phyloP scores from a whole-genome alignment of 176 grass and related monocot species.

The Metroxylon sagu region DNA sequence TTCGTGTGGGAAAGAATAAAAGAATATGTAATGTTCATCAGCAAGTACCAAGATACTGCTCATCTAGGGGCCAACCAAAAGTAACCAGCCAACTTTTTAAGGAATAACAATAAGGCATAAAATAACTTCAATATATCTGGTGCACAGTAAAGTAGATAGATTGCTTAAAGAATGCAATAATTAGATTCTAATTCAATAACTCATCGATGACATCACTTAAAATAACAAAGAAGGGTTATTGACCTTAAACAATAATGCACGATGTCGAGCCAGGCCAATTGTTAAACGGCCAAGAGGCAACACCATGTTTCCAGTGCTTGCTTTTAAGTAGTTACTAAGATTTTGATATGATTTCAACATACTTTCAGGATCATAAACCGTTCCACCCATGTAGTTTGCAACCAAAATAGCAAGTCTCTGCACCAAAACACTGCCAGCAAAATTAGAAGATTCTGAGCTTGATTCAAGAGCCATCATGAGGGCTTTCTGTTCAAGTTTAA shows the following conservation, averaged over 20 bases:
- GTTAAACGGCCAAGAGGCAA: slow-evolving; percentile 76
- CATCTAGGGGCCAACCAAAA: too few species aligned
- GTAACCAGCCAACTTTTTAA: too few species aligned
- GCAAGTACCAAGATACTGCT: too few species aligned
- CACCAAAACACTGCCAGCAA: slow-evolving; percentile 53
- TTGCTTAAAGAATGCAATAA: too few species aligned
- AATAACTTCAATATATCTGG: too few species aligned
- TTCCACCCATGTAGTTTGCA: slow-evolving; percentile 86
- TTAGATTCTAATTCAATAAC: too few species aligned
- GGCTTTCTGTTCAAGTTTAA: slow-evolving; percentile 66
- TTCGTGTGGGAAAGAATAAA: too few species aligned
- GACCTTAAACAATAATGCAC: slow-evolving; percentile 95
- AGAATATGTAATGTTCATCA: too few species aligned
- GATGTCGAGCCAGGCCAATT: slow-evolving; percentile 84
- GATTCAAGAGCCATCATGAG: slow-evolving; percentile 37
- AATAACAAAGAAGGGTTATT: slow-evolving; percentile 3
- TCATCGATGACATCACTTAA: too few species aligned
- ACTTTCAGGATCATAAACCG: slow-evolving; percentile 57
- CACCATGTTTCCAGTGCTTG: slow-evolving; percentile 49
- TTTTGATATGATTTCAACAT: slow-evolving; percentile 47
- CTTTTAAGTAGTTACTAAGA: slow-evolving; percentile 48
- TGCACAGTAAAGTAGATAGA: too few species aligned
- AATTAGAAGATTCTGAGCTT: slow-evolving; percentile 43
- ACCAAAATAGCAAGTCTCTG: slow-evolving; percentile 70
- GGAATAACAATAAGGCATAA: too few species aligned